These are phyloP conservation scores for Wickerhamomyces kurtzmanii DNA, from an alignment of 805 yeast species.

Conservation along the genomic window DNA sequence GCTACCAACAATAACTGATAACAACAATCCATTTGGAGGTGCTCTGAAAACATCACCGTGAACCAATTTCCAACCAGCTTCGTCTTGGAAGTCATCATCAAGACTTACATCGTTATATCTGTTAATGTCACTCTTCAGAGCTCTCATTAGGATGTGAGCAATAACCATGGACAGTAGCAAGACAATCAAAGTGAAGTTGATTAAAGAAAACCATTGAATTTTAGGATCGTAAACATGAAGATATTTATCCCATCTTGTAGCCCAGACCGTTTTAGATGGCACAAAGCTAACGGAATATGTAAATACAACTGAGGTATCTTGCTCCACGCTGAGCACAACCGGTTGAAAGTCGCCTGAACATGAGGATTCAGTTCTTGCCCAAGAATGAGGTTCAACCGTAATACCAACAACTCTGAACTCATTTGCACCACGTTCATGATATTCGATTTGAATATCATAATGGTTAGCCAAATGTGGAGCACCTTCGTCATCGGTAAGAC, in stretches of 20 bases:
- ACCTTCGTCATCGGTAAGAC: constrained; percentile 49
- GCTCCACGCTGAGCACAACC: constrained; percentile 37
- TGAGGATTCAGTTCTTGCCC: constrained; percentile 27
- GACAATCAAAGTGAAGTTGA: constrained; percentile 80
- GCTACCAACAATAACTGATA: constrained; percentile 79
- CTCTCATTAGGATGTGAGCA: constrained; percentile 67
- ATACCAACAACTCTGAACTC: constrained; percentile 88
- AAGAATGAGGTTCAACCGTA: constrained; percentile 61
- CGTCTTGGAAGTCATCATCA: constrained; percentile 70
- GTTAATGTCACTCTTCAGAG: constrained; percentile 76
- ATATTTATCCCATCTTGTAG: constrained; percentile 98
- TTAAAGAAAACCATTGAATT: constrained; percentile 91
- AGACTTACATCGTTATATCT: constrained; percentile 84
- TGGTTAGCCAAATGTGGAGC: constrained; percentile 69
- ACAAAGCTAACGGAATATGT: constrained; percentile 78
- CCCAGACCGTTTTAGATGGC: constrained; percentile 77
- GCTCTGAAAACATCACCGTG: constrained; percentile 93
- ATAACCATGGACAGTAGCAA: constrained; percentile 67
- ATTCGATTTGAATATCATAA: constrained; percentile 69
- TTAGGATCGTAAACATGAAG: constrained; percentile 85
- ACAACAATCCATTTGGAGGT: constrained; percentile 58
- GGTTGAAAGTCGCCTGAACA: constrained; percentile 25
- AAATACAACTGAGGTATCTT: constrained; percentile 53
- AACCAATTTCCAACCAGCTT: constrained; percentile 93
- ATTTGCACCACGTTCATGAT: constrained; percentile 62